A percentile compares a stretch with the other conserved stretches of the same genome.
Conservation (phyloP, 768 basidiomycete species). For the Tylopilus felleus region DNA sequence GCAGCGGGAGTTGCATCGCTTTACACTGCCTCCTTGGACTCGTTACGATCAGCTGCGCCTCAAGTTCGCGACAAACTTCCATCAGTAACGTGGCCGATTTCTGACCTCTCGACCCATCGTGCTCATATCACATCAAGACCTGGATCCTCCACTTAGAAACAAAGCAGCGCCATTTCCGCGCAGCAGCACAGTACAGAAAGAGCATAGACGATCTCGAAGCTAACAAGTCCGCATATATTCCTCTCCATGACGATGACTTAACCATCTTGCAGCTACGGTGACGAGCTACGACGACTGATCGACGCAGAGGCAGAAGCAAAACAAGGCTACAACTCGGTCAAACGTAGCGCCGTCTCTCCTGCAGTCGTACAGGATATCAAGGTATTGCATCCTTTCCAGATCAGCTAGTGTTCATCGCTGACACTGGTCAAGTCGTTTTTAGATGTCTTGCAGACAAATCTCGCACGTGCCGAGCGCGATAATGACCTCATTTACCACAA, state of each 20-base stretch:
- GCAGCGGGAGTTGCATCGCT: constrained; percentile 70
- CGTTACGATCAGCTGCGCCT: constrained; percentile 43
- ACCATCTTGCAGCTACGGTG: constrained; percentile 64
- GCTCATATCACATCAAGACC: constrained; percentile 37
- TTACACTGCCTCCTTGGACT: constrained; percentile 50
- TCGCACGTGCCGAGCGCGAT: constrained; percentile 77
- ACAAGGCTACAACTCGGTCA: constrained; percentile 64
- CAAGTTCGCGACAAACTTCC: constrained; percentile 49
- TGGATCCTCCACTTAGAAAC: constrained; percentile 81
- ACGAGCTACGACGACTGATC: constrained; percentile 75
- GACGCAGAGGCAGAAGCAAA: constrained; percentile 67
- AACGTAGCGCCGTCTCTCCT: constrained; percentile 56
- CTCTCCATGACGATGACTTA: constrained; percentile 2
- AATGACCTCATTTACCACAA: constrained; percentile 96
- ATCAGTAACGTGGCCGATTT: constrained; percentile 39
- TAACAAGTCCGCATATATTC: constrained; percentile 47
- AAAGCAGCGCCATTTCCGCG: constrained; percentile 82
- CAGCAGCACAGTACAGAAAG: constrained; percentile 86
- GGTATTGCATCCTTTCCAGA: constrained; percentile 36
- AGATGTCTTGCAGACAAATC: constrained; percentile 62
- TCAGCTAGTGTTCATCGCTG: not conserved
- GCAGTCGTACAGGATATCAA: constrained; percentile 76
- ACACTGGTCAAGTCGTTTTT: constrained; percentile 60
- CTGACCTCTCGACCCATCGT: not conserved
- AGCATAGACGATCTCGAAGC: constrained; percentile 84